A percentile compares a stretch with the other conserved stretches of the same genome.
phyloP scores from a whole-genome alignment of 345 rosid species.

The Schrenkiella parvula region DNA sequence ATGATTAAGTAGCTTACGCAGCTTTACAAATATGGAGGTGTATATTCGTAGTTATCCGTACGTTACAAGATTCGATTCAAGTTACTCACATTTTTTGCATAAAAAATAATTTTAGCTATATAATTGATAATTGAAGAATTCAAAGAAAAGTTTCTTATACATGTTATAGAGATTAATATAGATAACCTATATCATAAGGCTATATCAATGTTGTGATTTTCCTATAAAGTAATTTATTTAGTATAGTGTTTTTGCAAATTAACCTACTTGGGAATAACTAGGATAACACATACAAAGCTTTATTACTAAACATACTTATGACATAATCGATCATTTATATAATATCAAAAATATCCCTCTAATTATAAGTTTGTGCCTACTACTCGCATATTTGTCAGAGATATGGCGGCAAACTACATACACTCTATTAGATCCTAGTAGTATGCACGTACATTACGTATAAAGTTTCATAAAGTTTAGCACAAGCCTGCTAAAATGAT shows the following conservation, averaged over 20 bases:
- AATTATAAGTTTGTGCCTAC: no score
- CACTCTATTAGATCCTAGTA: background rate
- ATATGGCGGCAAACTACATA: no score
- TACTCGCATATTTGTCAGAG: no score
- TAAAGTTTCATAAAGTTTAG: background rate
- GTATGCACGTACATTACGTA: background rate
- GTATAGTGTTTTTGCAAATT: background rate
- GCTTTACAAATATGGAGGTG: background rate
- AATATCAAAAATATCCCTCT: background rate
- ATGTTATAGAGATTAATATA: no score
- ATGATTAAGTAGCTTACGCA: background rate
- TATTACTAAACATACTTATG: background rate
- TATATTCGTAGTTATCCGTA: background rate
- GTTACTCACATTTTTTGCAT: background rate
- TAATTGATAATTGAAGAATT: background rate
- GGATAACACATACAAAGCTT: background rate
- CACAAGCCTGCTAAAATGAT: background rate
- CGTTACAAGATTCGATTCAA: background rate
- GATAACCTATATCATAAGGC: background rate
- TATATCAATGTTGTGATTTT: background rate
- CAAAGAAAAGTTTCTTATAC: background rate
- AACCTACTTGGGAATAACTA: background rate
- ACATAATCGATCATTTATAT: background rate
- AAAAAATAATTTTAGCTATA: background rate
- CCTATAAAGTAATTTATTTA: background rate